These are phyloP conservation scores for Diaporthe sp. DNA, from an alignment of 2,329 filamentous ascomycete genomes.

Conservation along the genomic window DNA sequence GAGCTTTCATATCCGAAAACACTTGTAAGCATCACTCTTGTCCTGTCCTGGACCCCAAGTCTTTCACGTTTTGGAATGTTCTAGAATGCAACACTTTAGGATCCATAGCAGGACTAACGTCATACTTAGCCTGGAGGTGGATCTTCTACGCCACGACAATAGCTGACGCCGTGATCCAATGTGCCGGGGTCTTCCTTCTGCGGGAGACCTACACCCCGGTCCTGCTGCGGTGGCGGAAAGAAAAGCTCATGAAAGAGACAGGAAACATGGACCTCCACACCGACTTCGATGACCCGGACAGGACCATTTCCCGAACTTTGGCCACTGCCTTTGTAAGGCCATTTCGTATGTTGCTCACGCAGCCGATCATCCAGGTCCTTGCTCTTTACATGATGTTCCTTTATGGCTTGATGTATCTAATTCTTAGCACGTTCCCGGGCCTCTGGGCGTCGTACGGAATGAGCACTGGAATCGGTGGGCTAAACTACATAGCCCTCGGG, in stretches of 20 bases:
- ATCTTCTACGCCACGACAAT: slow-evolving; percentile 77
- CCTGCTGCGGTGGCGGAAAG: slow-evolving; percentile 64
- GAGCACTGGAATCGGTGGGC: slow-evolving; percentile 45
- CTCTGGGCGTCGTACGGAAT: slow-evolving; percentile 54
- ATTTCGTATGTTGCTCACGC: slow-evolving; percentile 60
- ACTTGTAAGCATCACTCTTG: too few relatives aligned
- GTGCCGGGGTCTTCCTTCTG: slow-evolving; percentile 67
- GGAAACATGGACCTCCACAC: slow-evolving; percentile 60
- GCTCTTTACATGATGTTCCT: slow-evolving; percentile 63
- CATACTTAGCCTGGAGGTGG: slow-evolving; percentile 83
- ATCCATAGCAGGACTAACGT: too few relatives aligned
- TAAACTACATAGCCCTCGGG: slow-evolving; percentile 51
- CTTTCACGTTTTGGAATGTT: too few relatives aligned
- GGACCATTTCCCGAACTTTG: slow-evolving; percentile 46
- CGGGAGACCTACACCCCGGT: slow-evolving; percentile 75
- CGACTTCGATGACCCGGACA: slow-evolving; percentile 60
- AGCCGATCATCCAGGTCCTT: slow-evolving; percentile 62
- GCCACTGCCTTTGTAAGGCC: slow-evolving; percentile 57
- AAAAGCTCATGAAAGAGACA: slow-evolving; percentile 66
- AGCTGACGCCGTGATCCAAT: slow-evolving; percentile 68
- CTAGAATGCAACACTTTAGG: too few relatives aligned
- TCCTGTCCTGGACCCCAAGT: too few relatives aligned
- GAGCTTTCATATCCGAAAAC: slow-evolving; percentile 72
- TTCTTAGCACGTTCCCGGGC: slow-evolving; percentile 61
- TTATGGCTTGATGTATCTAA: slow-evolving; percentile 61